Conservation (phyloP, 78 protist species). For the Cavenderia fasciculata region DNA sequence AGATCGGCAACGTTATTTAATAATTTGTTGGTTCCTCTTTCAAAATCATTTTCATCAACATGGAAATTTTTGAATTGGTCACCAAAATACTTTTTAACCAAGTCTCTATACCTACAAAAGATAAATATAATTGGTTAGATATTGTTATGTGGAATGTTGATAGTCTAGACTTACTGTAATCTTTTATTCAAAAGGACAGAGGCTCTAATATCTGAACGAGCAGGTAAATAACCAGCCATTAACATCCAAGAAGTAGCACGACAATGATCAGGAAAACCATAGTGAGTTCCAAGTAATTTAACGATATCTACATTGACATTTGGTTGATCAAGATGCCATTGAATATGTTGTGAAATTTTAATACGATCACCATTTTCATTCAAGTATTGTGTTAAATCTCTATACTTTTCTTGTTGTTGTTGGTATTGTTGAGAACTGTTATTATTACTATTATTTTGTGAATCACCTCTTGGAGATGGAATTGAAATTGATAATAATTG, state of each 20-base stretch:
- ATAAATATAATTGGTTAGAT: neutral
- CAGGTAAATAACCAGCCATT: conserved; percentile 54
- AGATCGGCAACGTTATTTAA: neutral
- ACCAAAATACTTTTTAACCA: conserved; percentile 50
- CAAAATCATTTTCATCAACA: neutral
- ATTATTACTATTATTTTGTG: neutral
- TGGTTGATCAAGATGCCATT: conserved; percentile 66
- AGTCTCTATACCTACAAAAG: conserved; percentile 32
- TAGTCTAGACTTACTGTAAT: conserved; percentile 31
- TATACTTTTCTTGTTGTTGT: neutral
- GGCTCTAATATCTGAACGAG: neutral
- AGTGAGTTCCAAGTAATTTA: conserved; percentile 51
- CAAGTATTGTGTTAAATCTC: conserved; percentile 21
- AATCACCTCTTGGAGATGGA: conserved; percentile 4
- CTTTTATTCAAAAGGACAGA: conserved; percentile 14
- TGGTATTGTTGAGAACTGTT: neutral
- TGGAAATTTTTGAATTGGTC: neutral
- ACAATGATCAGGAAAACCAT: conserved; percentile 54
- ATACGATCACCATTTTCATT: conserved; percentile 29
- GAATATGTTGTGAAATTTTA: conserved; percentile 61
- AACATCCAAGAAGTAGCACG: conserved; percentile 72
- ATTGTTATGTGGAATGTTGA: too few species aligned
- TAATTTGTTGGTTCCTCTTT: neutral
- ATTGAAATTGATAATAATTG: conserved; percentile 15
- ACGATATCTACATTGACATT: conserved; percentile 42